Base-by-base conservation (phyloP, 768 basidiomycete genomes). In the Mycena maculata region DNA sequence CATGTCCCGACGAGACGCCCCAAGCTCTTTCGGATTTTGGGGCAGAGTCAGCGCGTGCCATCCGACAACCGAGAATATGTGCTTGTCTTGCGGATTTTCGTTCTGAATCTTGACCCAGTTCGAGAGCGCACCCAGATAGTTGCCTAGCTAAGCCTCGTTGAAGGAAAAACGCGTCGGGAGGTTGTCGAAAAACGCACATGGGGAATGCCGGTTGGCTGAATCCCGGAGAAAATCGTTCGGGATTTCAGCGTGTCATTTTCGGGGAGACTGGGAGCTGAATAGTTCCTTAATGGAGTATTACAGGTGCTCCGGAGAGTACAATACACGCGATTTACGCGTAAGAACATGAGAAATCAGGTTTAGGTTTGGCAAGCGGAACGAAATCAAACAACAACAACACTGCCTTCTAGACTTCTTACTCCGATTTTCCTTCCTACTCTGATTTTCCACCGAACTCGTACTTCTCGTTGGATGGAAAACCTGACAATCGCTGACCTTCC, bases 1-100 rank as follows among this genome's bases (percentile, higher is more conserved):
- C 87, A 93, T 90, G 48, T 96, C 90, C 57, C 82, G 83, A 47
- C 92, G 84, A 22, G 95, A 88, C 2, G 80, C 75, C 16, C 82
- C 80, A 10, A 98, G 84, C 15, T 80, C 75, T 39, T 79, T 75
- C 0, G 95, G 93, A 75, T 96, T 83, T 82, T 97, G 95, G 7
- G 95, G 95, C 27, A 99, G 82, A 2, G 96, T 98, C 72, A 98
- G 83, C 13, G 96, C 96, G 75, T 99, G 97, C 87, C 95, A 92
- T 30, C 96, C 96, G 15, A 96, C 96, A 68, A 98, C 90, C 1
- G 93, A 91, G 78, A 93, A 96, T 25, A 97, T 77, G 11, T 96
- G 83, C 57, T 84, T 80, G 74, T 94, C 92, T 12, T 86, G 81
- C 1, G 84, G 82, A 11, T 75, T 74, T 0, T 90, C 85, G 41